Percentiles rank a stretch among this genome's conserved stretches.
These are phyloP conservation scores for Fusarium nurragi DNA, from an alignment of 2,329 filamentous ascomycete genomes.

Conservation along the genomic window DNA sequence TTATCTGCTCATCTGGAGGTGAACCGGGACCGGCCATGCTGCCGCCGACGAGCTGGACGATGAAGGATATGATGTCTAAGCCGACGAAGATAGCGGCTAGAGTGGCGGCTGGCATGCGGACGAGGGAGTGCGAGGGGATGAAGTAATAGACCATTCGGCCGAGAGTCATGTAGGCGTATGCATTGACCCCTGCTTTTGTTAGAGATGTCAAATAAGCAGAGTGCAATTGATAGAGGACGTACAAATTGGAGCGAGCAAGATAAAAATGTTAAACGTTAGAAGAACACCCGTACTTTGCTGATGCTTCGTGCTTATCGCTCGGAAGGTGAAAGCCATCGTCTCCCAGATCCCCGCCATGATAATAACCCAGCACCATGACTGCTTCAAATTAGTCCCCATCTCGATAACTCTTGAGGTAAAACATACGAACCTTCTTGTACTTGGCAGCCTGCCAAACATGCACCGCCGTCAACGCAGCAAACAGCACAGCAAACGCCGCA, in stretches of 20 bases:
- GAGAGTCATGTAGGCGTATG: conserved; percentile 58
- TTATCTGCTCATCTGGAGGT: conserved; percentile 41
- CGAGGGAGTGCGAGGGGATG: conserved; percentile 50
- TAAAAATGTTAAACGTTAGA: conserved; percentile 40
- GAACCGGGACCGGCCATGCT: conserved; percentile 42
- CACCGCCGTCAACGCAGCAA: conserved; percentile 30
- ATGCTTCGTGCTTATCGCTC: conserved; percentile 34
- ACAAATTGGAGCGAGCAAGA: conserved; percentile 38
- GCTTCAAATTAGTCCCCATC: background rate
- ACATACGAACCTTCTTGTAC: conserved; percentile 40
- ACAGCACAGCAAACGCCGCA: conserved; percentile 43
- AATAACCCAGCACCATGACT: conserved; percentile 50
- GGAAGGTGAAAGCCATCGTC: conserved; percentile 35
- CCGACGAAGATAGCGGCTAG: conserved; percentile 53
- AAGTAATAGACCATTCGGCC: conserved; percentile 58
- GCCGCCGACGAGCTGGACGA: conserved; percentile 50
- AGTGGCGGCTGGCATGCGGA: conserved; percentile 49
- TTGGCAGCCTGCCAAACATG: conserved; percentile 36
- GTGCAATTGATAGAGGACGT: background rate
- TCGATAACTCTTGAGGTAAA: background rate
- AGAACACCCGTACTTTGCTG: conserved; percentile 32
- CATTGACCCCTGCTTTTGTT: conserved; percentile 52
- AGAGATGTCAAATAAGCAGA: fast-evolving
- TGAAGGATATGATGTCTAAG: conserved; percentile 52
- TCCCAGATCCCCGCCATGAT: conserved; percentile 49